Base-by-base conservation (phyloP, 1,139 yeast genomes). In the Insectozyma bohioensis region DNA sequence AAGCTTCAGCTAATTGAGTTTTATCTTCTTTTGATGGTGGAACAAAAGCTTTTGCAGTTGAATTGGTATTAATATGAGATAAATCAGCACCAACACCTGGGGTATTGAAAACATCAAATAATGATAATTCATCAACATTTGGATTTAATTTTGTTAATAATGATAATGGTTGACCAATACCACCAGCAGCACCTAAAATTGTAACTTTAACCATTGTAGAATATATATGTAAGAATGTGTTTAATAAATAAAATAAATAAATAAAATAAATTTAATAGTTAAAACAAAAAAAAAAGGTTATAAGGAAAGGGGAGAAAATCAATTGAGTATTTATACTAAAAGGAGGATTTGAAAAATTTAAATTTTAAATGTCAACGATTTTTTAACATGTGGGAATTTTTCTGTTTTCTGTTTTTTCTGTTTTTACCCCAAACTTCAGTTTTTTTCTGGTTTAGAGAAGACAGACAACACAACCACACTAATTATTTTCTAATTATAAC, bases 81-180 rank as follows among this genome's bases (percentile, higher is more conserved):
- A 90, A 75, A 59, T 90, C 97, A 41, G 97, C 94, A 41, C 97
- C 97, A 38, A 90, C 97, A 66, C 97, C 97, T 47, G 95, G 92
- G 39, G 95, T 95, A 52, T 92, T 87, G 59, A 84, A 85, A 52
- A 92, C 80, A 68, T 92, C 98, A 68, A 85, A 92, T 43, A 92
- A 75, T 35, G 95, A 75, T 61, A 92, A 77, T 54, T 83, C 83
- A 34, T 92, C 80, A 42, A 92, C 94, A 58, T 85, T 79, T 53
- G 77, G 80, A 76, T 90, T 87, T 54, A 86, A 74, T 72, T 92
- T 92, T 67, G 90, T 71, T 54, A 92, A 75, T 48, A 92, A 75
- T 30, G 97, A 90, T 54, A 92, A 73, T 45, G 98, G 98, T 74
- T 92, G 98, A 49, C 98, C 98, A 61, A 92, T 92, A 68, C 98